Base-by-base conservation (phyloP, 1,284 basidiomycete species). In the Ustilago sp. region DNA sequence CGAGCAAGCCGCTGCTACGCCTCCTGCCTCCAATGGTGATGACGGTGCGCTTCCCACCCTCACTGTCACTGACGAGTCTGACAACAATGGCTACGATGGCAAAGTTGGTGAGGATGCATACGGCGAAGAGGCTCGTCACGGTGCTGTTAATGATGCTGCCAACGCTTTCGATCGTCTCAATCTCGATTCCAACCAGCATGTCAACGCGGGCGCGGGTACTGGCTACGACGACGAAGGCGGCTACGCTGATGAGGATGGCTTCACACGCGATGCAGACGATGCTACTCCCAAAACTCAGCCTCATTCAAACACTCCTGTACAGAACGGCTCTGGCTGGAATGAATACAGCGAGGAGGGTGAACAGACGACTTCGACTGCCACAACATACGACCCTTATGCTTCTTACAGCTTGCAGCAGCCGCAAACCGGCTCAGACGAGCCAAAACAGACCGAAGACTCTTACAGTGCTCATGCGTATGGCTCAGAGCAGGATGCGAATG, bases 51-150 rank as follows among this genome's bases (percentile, higher is more conserved):
- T 74, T 7, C 75, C 75, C 8, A 64, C 57, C 2, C 48, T 77
- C 28, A 77, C 75, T 19, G 58, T 77, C 45, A 77, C 75, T 1
- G 75, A 77, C 58, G 75, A 74, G 28, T 61, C 65, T 4, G 65
- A 55, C 43, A 62, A 52, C 32, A 62, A 64, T 23, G 57, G 57
- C 15, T 61, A 60, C 28, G 58, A 51, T 8, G 48, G 39, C 23
- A 45, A 68, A 15, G 23, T 28, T 28, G 23, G 23, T 28, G n/a
- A 45, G n/a, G 19, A 41, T 17, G 52, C 13, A 8, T 56, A 41
- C 34, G 59, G 32, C 32, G 45, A 51, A 8, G 38, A 62, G 15
- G 13, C 17, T 13, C 38, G 23, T 28, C 23, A 59, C 13, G 32
- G 47, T 19, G 38, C 48, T 28, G 53, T 68, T 3, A 58, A 73